These are phyloP conservation scores for Ambrosiella beaveri DNA, from an alignment of 2,329 filamentous ascomycete genomes.

Conservation along the genomic window DNA sequence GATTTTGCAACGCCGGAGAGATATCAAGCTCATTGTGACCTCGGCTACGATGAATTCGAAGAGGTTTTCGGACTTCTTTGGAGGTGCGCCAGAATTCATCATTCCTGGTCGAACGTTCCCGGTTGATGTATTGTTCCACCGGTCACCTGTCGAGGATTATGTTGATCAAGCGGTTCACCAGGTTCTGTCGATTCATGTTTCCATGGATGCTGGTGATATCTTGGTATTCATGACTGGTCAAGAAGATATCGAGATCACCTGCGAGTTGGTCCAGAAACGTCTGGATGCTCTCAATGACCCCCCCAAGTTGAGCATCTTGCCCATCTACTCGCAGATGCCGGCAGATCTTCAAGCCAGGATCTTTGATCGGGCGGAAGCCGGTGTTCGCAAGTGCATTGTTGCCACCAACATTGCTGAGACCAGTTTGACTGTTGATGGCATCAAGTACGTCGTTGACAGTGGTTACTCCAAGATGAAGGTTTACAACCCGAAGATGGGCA, in stretches of 20 bases:
- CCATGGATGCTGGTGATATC: conserved; percentile 82
- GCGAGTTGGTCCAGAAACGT: conserved; percentile 77
- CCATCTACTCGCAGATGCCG: conserved; percentile 99
- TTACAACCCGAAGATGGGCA: conserved; percentile 97
- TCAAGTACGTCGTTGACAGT: conserved; percentile 96
- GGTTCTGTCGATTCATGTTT: conserved; percentile 87
- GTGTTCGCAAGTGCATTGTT: conserved; percentile 91
- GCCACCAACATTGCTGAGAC: conserved; percentile 98
- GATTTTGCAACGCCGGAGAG: conserved; percentile 71
- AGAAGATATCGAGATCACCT: conserved; percentile 95
- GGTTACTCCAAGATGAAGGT: conserved; percentile 97
- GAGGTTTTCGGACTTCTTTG: conserved; percentile 88
- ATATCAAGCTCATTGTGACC: conserved; percentile 91
- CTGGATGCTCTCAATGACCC: conserved; percentile 83
- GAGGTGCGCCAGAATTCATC: conserved; percentile 86
- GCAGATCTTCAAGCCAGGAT: conserved; percentile 96
- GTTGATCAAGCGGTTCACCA: conserved; percentile 95
- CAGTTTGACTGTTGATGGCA: conserved; percentile 91
- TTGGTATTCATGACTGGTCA: conserved; percentile 99
- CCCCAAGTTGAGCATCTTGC: conserved; percentile 81
- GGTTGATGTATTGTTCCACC: conserved; percentile 88
- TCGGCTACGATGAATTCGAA: conserved; percentile 98
- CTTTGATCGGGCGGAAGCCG: conserved; percentile 77
- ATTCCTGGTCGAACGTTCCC: conserved; percentile 95
- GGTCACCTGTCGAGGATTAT: conserved; percentile 91